Conservation (phyloP, 2,329 filamentous ascomycete species). For the Capronia coronata region DNA sequence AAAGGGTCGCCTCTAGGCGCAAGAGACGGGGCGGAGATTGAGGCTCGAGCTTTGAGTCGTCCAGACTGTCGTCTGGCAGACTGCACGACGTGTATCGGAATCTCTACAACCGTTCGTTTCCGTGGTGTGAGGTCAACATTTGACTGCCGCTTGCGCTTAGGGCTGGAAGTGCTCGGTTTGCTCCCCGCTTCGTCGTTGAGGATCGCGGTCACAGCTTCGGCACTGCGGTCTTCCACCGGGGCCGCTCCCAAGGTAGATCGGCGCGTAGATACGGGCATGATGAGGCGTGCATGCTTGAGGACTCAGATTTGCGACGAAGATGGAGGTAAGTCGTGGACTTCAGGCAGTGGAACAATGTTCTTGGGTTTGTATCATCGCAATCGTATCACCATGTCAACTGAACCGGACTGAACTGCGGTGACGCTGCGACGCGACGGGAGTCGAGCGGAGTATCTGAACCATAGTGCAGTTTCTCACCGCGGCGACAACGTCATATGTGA, state of each 20-base stretch:
- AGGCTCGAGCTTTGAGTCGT: constrained; percentile 10
- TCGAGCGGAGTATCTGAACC: background rate
- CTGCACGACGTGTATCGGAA: background rate
- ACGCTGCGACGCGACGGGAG: too few relatives aligned
- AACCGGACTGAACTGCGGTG: too few relatives aligned
- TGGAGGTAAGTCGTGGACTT: too few relatives aligned
- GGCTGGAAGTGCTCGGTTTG: background rate
- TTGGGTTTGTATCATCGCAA: too few relatives aligned
- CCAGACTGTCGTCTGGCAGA: constrained; percentile 11
- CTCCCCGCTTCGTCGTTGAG: constrained; percentile 17
- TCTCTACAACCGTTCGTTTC: background rate
- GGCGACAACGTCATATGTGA: too few relatives aligned
- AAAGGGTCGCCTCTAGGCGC: constrained; percentile 2
- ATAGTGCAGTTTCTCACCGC: background rate
- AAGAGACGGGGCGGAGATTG: constrained; percentile 1
- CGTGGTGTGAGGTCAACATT: background rate
- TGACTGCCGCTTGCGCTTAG: background rate
- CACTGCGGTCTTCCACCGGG: constrained; percentile 2
- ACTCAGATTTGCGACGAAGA: background rate
- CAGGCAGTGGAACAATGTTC: too few relatives aligned
- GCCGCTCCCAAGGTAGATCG: background rate
- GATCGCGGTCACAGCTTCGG: constrained; percentile 16
- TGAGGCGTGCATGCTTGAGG: background rate
- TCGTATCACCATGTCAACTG: too few relatives aligned
- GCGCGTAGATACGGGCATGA: constrained; percentile 4